Evolutionary conservation across 129 eudicot genomes (phyloP).

Genomic region (Kitagawia praeruptora): DNA sequence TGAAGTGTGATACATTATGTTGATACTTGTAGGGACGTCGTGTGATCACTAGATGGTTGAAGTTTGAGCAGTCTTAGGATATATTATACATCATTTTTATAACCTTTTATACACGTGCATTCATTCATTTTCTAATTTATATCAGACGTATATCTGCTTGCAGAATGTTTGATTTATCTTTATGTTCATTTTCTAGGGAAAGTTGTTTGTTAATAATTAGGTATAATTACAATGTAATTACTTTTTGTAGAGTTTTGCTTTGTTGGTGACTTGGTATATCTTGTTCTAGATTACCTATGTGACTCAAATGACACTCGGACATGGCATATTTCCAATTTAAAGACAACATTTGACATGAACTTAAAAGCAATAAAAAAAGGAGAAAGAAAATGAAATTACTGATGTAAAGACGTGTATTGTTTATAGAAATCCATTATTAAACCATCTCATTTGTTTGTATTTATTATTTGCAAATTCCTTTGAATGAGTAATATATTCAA

Average conservation of each 20-base stretch:
- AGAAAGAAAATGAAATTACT: not conserved
- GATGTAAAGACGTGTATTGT: not conserved
- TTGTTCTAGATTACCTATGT: not conserved
- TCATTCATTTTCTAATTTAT: not conserved
- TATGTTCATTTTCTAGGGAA: not conserved
- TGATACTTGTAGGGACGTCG: not conserved
- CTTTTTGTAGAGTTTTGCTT: not conserved
- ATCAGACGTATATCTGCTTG: not conserved
- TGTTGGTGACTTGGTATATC: not conserved
- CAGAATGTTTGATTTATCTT: not conserved
- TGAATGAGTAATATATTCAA: not conserved
- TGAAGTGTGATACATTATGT: conserved; percentile 4
- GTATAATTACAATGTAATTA: not conserved
- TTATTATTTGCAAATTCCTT: not conserved
- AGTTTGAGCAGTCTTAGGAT: not conserved
- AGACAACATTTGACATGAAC: not conserved
- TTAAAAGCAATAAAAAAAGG: not conserved
- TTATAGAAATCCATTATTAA: not conserved
- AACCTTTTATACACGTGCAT: not conserved
- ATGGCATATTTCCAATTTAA: not conserved
- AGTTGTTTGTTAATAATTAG: not conserved
- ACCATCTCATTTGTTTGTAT: not conserved
- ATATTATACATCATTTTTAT: not conserved
- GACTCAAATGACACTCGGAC: not conserved
- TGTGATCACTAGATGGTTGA: not conserved